phyloP scores from a whole-genome alignment of 108 stramenopile genomes.

The Ochromonas danica region DNA sequence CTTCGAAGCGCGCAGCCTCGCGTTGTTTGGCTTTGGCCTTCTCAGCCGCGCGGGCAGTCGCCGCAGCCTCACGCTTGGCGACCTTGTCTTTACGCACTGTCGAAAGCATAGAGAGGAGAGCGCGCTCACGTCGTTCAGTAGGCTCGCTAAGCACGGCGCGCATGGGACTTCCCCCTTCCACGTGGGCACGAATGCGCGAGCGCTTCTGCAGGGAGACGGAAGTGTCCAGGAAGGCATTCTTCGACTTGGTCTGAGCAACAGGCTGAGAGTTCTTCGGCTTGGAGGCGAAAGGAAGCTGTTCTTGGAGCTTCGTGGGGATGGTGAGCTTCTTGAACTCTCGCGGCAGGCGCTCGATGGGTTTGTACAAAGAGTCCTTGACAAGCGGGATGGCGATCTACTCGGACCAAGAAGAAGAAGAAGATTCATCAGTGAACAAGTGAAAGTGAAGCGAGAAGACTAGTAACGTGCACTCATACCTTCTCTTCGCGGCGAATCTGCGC shows the following conservation, averaged over 20 bases:
- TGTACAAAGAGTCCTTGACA: constrained; percentile 91
- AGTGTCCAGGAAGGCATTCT: constrained; percentile 40
- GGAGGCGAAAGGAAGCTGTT: constrained; percentile 80
- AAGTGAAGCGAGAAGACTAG: too few species aligned
- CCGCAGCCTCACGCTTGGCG: constrained; percentile 45
- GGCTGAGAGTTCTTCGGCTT: constrained; percentile 79
- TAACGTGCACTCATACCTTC: not conserved
- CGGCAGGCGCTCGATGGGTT: constrained; percentile 81
- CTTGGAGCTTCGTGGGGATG: constrained; percentile 84
- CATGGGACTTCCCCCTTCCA: not conserved
- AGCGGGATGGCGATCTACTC: too few species aligned
- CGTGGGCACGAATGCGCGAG: not conserved
- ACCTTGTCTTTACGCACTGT: constrained; percentile 56
- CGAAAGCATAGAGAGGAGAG: constrained; percentile 50
- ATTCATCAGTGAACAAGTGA: too few species aligned
- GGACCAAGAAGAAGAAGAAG: too few species aligned
- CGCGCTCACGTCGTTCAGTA: constrained; percentile 38
- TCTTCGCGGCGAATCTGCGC: constrained; percentile 83
- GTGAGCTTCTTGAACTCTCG: constrained; percentile 73
- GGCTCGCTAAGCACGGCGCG: constrained; percentile 59
- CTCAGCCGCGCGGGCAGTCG: not conserved
- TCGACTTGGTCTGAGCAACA: constrained; percentile 60
- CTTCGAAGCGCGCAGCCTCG: constrained; percentile 31
- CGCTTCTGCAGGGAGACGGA: too few species aligned
- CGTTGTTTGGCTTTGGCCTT: constrained; percentile 32